Base-by-base conservation (phyloP, 352 stramenopile genomes). In the Phytophthora rubi region DNA sequence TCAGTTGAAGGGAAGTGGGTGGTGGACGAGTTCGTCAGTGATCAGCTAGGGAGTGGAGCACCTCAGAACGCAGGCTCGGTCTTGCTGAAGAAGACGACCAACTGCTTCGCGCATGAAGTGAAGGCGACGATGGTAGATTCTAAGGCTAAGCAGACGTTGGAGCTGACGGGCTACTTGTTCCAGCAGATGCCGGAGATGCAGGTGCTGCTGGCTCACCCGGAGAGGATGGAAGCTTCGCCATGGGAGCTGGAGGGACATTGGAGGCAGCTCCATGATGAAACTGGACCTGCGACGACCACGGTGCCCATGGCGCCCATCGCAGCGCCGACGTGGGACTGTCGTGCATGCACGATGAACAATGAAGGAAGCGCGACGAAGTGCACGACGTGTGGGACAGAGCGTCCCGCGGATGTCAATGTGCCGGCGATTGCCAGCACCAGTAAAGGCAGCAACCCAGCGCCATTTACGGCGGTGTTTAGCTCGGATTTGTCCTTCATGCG, bases 171-270 rank as follows among this genome's bases (percentile, higher is more conserved):
- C 0, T 81, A 75, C 47, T 62, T 94, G 4, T 80, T 91, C 28
- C 75, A 87, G 58, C 61, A 75, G 44, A 71, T 92, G 37, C 76
- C 81, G 0, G 69, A 84, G 68, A 86, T 86, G 71, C 83, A 88
- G 45, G 64, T 77, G 26, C 13, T 89, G 30, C 16, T 89, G 59
- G 66, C 73, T 12, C 28, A 77, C 39, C 67, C 68, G 2, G 70
- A 86, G 23, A 64, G 15, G 23, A 70, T 70, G 26, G 55, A 68
- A 32, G 32, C 48, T 30, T 63, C 71, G 12, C 52, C 51, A 0
- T 94, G 79, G 86, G 70, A 82, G 18, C 52, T 95, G 3, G 86
- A 97, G 71, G 88, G 89, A 16, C 86, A 95, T 66, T 95, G 88
- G 88, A 82, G 74, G 37, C 84, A 95, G 37, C 10, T 95, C 10